Evolutionary conservation across 306 rosid genomes (phyloP), one percentile per base, ranked within the genome.

Genomic region (Gillenia trifoliata): DNA sequence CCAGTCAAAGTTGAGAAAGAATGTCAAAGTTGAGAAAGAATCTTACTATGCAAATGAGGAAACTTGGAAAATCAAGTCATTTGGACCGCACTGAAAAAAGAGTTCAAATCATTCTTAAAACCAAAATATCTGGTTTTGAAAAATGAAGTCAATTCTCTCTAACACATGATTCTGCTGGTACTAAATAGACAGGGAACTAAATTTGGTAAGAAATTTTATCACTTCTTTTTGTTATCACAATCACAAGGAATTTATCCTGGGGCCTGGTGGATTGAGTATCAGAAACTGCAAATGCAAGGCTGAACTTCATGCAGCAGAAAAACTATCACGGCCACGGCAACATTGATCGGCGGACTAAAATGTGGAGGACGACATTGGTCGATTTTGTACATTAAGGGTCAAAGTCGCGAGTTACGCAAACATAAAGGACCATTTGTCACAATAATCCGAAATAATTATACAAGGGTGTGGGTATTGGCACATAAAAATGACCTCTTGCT

Each of bases 21-120:
- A 76, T 72, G 87, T 83, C 85, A 79, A 85, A 75, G 62, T 60
- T 71, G 64, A 64, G 75, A 74, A 68, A 52, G 28, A 50, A 76
- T 72, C 49, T 57, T 72, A 28, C 23, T 3, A 61, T 50, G 31
- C 63, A 79, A 61, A 79, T 41, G 76, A 73, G 84, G 79, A 83
- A 73, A 73, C 54, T 56, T 56, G 63, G 64, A 43, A 45, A 47
- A 57, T 66, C 70, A 38, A 57, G 36, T 70, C 61, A 67, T 66
- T 66, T 77, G 55, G 66, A 72, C 40, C 36, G 36, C 75, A 55
- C 28, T 57, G 9, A 56, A 22, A 36, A 16, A 38, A 59, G 20
- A 11, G n/a, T n/a, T 4, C 16, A 45, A 45, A 23, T 34, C 49
- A 56, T 34, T 36, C 54, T 50, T 70, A 30, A 23, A 61, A 20